Conservation (phyloP, 2,329 filamentous ascomycete species). For the Diaporthe eres region DNA sequence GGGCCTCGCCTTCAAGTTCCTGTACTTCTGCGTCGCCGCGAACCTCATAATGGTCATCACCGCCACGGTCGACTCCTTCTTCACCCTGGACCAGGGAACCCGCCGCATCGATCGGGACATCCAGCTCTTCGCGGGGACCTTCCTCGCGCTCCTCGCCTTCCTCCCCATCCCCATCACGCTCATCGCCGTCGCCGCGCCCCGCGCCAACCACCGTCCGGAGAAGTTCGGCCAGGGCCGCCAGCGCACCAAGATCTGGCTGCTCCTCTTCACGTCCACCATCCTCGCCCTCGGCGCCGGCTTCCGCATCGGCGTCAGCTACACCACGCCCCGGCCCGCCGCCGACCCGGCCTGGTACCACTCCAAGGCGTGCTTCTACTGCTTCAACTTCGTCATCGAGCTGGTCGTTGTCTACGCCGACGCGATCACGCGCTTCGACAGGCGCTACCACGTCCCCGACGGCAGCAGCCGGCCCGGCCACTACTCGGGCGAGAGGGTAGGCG, state of each 20-base stretch:
- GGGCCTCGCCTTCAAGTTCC: conserved; percentile 65
- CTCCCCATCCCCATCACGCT: conserved; percentile 73
- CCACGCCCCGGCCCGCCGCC: conserved; percentile 58
- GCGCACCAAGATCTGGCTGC: conserved; percentile 75
- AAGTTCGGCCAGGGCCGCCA: conserved; percentile 78
- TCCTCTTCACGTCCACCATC: conserved; percentile 70
- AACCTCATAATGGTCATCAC: conserved; percentile 77
- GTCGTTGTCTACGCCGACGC: conserved; percentile 78
- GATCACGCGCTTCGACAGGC: conserved; percentile 77
- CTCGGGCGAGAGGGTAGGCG: conserved; percentile 21
- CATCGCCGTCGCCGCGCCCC: conserved; percentile 63
- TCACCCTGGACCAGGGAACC: conserved; percentile 69
- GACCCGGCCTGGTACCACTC: conserved; percentile 78
- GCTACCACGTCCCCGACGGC: conserved; percentile 70
- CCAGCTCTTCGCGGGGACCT: conserved; percentile 73
- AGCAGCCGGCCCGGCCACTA: conserved; percentile 42
- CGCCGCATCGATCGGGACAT: conserved; percentile 71
- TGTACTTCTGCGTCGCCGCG: conserved; percentile 71
- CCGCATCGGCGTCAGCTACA: conserved; percentile 72
- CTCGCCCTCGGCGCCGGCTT: conserved; percentile 80
- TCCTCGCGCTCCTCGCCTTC: conserved; percentile 76
- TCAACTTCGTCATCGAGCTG: conserved; percentile 83
- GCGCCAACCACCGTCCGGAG: conserved; percentile 56
- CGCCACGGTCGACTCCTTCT: conserved; percentile 75
- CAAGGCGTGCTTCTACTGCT: conserved; percentile 82